Percentiles rank a stretch among this genome's conserved stretches.
These are phyloP conservation scores for Penicillium sp. DNA, from an alignment of 2,329 filamentous ascomycete genomes.

Conservation along the genomic window DNA sequence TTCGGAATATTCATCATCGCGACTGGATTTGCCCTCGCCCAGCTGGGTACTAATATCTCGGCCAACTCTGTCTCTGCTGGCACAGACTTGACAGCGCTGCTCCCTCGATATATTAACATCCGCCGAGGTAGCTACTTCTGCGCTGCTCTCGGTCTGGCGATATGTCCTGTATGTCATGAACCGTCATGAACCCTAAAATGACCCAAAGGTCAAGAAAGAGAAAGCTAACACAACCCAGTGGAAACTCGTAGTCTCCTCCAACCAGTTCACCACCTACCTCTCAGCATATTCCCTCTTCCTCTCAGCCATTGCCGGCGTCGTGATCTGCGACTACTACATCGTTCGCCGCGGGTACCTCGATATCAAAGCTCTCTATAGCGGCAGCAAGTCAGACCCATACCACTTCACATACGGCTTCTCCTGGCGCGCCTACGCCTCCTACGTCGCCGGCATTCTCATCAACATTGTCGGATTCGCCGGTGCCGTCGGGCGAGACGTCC, in stretches of 20 bases:
- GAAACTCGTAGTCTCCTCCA: constrained; percentile 73
- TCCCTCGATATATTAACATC: constrained; percentile 82
- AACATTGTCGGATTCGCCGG: constrained; percentile 92
- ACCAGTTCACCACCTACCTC: constrained; percentile 89
- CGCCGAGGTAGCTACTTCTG: constrained; percentile 86
- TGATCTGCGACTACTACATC: constrained; percentile 84
- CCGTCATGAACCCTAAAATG: not conserved
- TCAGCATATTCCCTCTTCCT: constrained; percentile 92
- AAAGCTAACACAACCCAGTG: constrained; percentile 34
- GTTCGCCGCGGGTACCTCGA: constrained; percentile 82
- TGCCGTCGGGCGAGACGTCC: constrained; percentile 72
- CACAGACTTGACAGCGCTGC: constrained; percentile 78
- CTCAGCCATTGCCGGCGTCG: constrained; percentile 91
- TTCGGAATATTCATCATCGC: constrained; percentile 78
- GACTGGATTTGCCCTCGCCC: constrained; percentile 73
- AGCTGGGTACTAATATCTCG: constrained; percentile 84
- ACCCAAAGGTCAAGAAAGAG: not conserved
- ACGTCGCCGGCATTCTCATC: constrained; percentile 81
- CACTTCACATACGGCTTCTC: constrained; percentile 75
- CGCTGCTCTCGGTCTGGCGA: constrained; percentile 75
- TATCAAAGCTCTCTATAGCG: constrained; percentile 78
- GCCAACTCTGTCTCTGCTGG: constrained; percentile 84
- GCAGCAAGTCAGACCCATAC: constrained; percentile 65
- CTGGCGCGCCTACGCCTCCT: constrained; percentile 82
- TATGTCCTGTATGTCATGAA: constrained; percentile 69